Conservation (phyloP, 257 asterid genomes). For the Capsicum pubescens region DNA sequence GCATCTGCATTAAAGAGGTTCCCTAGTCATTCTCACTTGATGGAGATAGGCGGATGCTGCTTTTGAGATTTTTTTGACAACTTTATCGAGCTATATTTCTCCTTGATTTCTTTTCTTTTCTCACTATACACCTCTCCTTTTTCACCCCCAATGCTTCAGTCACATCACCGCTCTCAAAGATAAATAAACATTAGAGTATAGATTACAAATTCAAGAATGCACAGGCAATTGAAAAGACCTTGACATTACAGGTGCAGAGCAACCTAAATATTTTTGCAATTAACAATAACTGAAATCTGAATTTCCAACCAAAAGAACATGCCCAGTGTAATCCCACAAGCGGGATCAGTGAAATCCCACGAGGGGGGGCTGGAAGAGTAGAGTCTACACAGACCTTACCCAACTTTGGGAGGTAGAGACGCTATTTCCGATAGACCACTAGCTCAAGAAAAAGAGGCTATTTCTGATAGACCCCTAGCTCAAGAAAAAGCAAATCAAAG, state of each 20-base stretch:
- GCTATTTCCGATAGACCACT: no score
- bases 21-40: not conserved
- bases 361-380: no score
- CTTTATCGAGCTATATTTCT: not conserved
- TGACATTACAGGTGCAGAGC: not conserved
- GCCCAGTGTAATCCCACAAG: no score
- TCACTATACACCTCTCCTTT: not conserved
- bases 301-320: not conserved
- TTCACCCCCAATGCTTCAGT: not conserved
- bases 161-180: not conserved
- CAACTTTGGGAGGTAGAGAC: no score
- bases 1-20: not conserved
- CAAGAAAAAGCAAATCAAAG: no score
- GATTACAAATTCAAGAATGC: not conserved
- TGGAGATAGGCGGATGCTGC: not conserved
- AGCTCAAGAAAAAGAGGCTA: no score
- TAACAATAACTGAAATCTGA: not conserved
- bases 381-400: no score
- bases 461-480: no score
- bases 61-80: not conserved
- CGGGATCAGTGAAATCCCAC: no score
- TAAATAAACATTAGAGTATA: not conserved
- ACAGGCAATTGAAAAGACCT: not conserved
- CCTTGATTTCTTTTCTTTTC: not conserved
- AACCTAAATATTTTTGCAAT: not conserved